Conservation (phyloP, 768 basidiomycete species). For the Clitopilus passeckerianus region DNA sequence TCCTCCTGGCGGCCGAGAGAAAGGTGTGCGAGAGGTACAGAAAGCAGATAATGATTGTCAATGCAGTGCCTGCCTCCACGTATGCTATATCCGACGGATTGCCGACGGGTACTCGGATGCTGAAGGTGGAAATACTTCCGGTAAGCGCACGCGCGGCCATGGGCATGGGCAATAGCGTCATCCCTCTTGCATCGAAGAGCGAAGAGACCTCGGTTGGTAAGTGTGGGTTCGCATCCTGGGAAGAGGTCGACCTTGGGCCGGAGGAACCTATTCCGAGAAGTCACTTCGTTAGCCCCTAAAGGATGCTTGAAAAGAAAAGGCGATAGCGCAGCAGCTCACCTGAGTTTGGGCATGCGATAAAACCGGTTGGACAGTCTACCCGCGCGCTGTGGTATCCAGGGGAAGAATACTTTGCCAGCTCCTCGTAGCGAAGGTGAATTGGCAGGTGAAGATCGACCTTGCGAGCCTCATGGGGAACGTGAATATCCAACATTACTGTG, state of each 20-base stretch:
- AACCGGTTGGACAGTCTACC: constrained; percentile 31
- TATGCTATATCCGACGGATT: constrained; percentile 24
- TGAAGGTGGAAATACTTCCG: constrained; percentile 4
- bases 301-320: neutral
- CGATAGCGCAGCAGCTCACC: constrained; percentile 12
- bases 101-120: constrained; percentile 33
- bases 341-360: constrained; percentile 29
- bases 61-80: constrained; percentile 37
- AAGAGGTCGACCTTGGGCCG: neutral
- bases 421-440: constrained; percentile 42
- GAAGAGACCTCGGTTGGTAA: constrained; percentile 13
- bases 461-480: constrained; percentile 2
- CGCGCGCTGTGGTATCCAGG: constrained; percentile 20
- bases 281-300: neutral
- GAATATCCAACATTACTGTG: constrained; percentile 19
- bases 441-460: constrained; percentile 32
- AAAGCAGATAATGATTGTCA: constrained; percentile 34
- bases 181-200: constrained; percentile 10
- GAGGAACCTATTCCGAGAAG: neutral
- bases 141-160: constrained; percentile 3
- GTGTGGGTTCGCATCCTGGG: neutral
- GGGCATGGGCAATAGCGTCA: constrained; percentile 14
- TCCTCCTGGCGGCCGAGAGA: constrained; percentile 13
- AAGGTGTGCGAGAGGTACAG: constrained; percentile 27
- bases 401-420: constrained; percentile 8